Evolutionary conservation across 2,329 filamentous ascomycete genomes (phyloP).

Genomic region (Fusarium abutilonis): DNA sequence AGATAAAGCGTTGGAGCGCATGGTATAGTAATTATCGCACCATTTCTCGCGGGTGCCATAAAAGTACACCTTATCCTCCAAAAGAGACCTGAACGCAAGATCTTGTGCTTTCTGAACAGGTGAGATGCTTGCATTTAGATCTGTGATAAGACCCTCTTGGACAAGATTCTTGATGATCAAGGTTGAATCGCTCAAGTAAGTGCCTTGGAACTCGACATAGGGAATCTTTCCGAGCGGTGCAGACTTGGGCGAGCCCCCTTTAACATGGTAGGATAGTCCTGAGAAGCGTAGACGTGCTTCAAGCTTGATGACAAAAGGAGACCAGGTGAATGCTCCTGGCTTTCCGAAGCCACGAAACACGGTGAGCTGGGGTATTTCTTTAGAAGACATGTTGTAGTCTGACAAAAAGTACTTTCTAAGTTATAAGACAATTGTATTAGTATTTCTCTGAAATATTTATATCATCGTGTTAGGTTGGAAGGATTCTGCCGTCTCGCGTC

Average conservation of each 20-base stretch:
- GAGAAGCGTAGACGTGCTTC: constrained; percentile 69
- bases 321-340: constrained; percentile 60
- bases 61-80: constrained; percentile 71
- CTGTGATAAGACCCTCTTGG: constrained; percentile 53
- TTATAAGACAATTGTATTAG: not conserved
- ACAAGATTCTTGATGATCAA: constrained; percentile 62
- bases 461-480: not conserved
- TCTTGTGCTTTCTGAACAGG: constrained; percentile 57
- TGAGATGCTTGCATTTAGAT: constrained; percentile 59
- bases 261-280: constrained; percentile 57
- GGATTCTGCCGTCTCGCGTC: not conserved
- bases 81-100: constrained; percentile 61
- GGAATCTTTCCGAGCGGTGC: constrained; percentile 69
- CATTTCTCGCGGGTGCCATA: constrained; percentile 65
- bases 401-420: not conserved
- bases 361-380: constrained; percentile 24
- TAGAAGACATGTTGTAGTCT: constrained; percentile 6
- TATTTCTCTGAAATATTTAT: not conserved
- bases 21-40: constrained; percentile 67
- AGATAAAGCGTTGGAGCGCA: constrained; percentile 62
- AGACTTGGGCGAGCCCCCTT: constrained; percentile 55
- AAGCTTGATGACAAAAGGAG: constrained; percentile 70
- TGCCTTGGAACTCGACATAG: constrained; percentile 57
- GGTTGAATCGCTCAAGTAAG: constrained; percentile 60
- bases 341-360: constrained; percentile 62